Evolutionary conservation across 2,329 filamentous ascomycete species (phyloP).

Genomic region (Xylaria sp.): DNA sequence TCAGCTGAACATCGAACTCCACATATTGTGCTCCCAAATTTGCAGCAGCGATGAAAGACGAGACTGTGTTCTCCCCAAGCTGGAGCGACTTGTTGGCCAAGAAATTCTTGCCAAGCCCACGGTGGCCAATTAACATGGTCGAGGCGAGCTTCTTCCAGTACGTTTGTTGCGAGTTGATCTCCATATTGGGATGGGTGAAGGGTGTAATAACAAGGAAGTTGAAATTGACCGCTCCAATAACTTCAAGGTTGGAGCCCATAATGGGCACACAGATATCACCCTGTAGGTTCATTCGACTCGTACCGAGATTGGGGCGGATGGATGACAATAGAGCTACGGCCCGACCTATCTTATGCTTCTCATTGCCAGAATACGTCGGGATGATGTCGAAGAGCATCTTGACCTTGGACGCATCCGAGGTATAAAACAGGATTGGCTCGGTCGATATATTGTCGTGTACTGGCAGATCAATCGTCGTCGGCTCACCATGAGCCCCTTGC

Average conservation of each 20-base stretch:
- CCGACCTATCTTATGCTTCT: slow-evolving; percentile 88
- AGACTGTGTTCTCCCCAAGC: slow-evolving; percentile 94
- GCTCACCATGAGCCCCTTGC: slow-evolving; percentile 83
- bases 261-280: slow-evolving; percentile 94
- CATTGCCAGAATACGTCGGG: slow-evolving; percentile 90
- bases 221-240: slow-evolving; percentile 96
- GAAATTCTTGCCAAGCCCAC: slow-evolving; percentile 89
- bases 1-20: slow-evolving; percentile 90
- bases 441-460: slow-evolving; percentile 94
- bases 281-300: slow-evolving; percentile 89
- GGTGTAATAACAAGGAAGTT: slow-evolving; percentile 96
- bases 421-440: slow-evolving; percentile 90
- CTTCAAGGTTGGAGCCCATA: slow-evolving; percentile 82
- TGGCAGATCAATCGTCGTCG: slow-evolving; percentile 89
- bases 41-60: slow-evolving; percentile 94
- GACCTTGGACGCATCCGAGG: slow-evolving; percentile 79
- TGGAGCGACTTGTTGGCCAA: slow-evolving; percentile 86
- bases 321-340: slow-evolving; percentile 88
- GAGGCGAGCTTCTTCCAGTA: slow-evolving; percentile 95
- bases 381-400: slow-evolving; percentile 95
- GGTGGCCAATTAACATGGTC: slow-evolving; percentile 81
- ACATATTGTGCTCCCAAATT: slow-evolving; percentile 85
- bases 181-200: slow-evolving; percentile 93
- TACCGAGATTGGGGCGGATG: slow-evolving; percentile 83
- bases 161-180: slow-evolving; percentile 86